Evolutionary conservation across 1,139 yeast species (phyloP).

Genomic region (Pneumocystis canis): DNA sequence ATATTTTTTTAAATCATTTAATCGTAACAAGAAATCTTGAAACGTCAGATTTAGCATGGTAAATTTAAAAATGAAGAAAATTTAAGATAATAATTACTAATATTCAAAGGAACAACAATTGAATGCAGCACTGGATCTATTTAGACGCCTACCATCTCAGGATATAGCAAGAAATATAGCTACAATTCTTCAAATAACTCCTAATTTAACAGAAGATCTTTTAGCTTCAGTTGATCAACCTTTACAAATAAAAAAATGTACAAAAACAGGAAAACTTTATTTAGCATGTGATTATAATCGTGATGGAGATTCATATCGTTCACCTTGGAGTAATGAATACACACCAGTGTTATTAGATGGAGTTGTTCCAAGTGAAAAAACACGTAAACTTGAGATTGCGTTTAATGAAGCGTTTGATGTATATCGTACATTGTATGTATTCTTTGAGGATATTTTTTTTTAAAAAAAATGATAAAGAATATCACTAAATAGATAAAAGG

Average conservation of each 20-base stretch:
- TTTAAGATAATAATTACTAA: background rate
- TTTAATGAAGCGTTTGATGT: conserved; percentile 89
- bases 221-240: conserved; percentile 84
- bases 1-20: background rate
- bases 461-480: background rate
- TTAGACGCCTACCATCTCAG: conserved; percentile 75
- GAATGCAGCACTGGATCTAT: conserved; percentile 77
- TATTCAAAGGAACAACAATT: conserved; percentile 40
- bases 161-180: conserved; percentile 47
- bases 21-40: background rate
- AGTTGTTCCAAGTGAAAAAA: conserved; percentile 53
- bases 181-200: conserved; percentile 57
- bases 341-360: conserved; percentile 51
- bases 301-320: conserved; percentile 82
- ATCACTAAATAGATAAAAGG: conserved; percentile 3
- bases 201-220: conserved; percentile 77
- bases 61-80: background rate
- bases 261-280: conserved; percentile 47
- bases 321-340: conserved; percentile 82
- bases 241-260: conserved; percentile 43
- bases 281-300: conserved; percentile 88
- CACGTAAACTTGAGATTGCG: conserved; percentile 60
- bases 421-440: conserved; percentile 54
- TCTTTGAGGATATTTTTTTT: too few relatives aligned
- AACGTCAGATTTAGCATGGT: background rate